Percentiles rank a stretch among this genome's conserved stretches.
Evolutionary conservation across 116 monocot genomes (phyloP).

Genomic region (Cymodocea nodosa): DNA sequence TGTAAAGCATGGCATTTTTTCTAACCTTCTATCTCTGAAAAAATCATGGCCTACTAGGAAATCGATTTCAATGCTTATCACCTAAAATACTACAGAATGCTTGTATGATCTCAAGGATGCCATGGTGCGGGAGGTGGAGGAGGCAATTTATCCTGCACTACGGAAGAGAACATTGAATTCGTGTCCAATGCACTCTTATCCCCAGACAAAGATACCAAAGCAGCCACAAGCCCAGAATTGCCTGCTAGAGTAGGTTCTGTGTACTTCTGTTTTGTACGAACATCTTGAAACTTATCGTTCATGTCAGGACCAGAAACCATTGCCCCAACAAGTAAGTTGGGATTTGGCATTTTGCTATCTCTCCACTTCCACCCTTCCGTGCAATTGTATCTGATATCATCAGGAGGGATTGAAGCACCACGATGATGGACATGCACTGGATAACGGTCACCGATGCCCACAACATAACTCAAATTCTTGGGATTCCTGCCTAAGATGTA

Average conservation of each 20-base stretch:
- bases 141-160: slow-evolving; percentile 13
- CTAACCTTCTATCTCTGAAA: too few relatives aligned
- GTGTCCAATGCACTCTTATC: slow-evolving; percentile 15
- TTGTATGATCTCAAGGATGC: slow-evolving; percentile 15
- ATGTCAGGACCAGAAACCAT: slow-evolving; percentile 28
- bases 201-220: slow-evolving; percentile 17
- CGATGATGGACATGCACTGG: slow-evolving; percentile 26
- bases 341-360: slow-evolving; percentile 16
- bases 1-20: too few relatives aligned
- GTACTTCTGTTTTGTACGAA: slow-evolving; percentile 16
- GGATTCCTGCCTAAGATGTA: slow-evolving; percentile 34
- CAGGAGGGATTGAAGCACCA: slow-evolving; percentile 25
- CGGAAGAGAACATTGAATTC: slow-evolving; percentile 23
- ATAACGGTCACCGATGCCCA: slow-evolving; percentile 20
- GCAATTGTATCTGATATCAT: slow-evolving; percentile 12
- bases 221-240: slow-evolving; percentile 28
- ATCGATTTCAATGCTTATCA: too few relatives aligned
- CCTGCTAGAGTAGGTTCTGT: slow-evolving; percentile 28
- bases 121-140: slow-evolving; percentile 27
- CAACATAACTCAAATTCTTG: slow-evolving; percentile 28
- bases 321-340: slow-evolving; percentile 21
- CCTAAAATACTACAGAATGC: neutral
- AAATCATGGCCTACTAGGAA: too few relatives aligned
- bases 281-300: slow-evolving; percentile 19
- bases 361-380: slow-evolving; percentile 29